Conservation (phyloP, 768 basidiomycete genomes). For the Boletus edulis region DNA sequence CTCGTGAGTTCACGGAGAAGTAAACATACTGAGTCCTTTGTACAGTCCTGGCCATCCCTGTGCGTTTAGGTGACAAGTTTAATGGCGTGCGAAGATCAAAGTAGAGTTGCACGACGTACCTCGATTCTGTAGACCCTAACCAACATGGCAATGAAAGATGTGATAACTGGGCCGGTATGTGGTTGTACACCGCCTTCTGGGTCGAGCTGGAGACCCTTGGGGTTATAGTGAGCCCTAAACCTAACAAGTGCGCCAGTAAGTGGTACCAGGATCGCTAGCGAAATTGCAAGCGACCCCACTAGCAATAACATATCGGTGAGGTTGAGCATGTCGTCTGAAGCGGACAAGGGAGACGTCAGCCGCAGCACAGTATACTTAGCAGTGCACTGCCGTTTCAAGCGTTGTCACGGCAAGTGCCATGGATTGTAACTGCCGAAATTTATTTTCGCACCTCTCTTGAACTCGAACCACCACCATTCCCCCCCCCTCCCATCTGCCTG, state of each 20-base stretch:
- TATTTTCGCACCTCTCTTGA: constrained; percentile 21
- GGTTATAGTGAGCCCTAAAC: constrained; percentile 83
- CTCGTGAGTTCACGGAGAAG: constrained; percentile 10
- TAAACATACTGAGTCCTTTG: constrained; percentile 66
- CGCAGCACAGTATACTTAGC: not conserved
- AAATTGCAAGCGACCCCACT: constrained; percentile 45
- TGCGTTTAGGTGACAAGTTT: constrained; percentile 5
- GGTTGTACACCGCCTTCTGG: constrained; percentile 72
- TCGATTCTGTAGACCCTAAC: constrained; percentile 68
- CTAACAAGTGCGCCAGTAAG: constrained; percentile 70
- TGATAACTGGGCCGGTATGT: constrained; percentile 75
- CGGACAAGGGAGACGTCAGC: not conserved
- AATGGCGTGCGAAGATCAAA: not conserved
- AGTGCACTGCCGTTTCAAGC: constrained; percentile 9
- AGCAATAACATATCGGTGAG: constrained; percentile 41
- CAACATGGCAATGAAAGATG: constrained; percentile 74
- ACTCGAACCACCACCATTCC: constrained; percentile 32
- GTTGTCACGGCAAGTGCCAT: constrained; percentile 31
- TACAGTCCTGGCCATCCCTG: constrained; percentile 73
- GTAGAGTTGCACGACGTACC: constrained; percentile 37
- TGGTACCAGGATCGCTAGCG: constrained; percentile 57
- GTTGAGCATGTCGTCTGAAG: constrained; percentile 28
- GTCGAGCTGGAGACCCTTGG: constrained; percentile 79
- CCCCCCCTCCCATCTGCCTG: too few species aligned
- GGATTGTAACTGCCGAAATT: constrained; percentile 20